Base-by-base conservation (phyloP, 176 grass and related monocot species). In the Urochloa ruziziensis region DNA sequence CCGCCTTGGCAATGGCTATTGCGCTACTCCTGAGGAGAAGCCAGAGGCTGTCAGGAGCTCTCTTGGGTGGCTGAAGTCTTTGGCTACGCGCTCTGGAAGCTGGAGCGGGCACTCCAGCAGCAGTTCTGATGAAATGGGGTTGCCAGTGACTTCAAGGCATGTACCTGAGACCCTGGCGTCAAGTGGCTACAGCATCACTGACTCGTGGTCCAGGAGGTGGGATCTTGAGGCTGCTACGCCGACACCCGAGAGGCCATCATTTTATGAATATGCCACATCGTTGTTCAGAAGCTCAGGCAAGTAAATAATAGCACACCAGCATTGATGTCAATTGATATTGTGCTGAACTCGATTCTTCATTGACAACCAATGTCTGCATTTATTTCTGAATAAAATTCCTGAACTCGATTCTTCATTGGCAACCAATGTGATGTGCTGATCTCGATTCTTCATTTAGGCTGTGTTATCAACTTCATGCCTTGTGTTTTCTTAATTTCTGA, bases 271-370 rank as follows among this genome's bases (percentile, higher is more conserved):
- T 24, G 27, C 48, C 24, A 69, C 49, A 65, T 79, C 32, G 86
- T 56, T 83, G 46, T 72, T 37, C 47, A 44, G 34, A 58, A 70
- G 12, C 83, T 65, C 71, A 85, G 82, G 78, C 44, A 89, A 81
- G 82, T 81, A 75, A 59, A 5, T 72, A 10, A 32, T 36, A 35
- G 10, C 62, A 77, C 25, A 21, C 19, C 60, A 40, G 47, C 36
- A 46, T 25, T 60, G 75, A 47, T 54, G 28, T 0, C 25, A 72
- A 62, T 4, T 14, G 23, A 27, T 1, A 36, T 10, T 56, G 80
- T 71, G 68, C 46, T 35, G 23, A 79, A 37, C 14, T 29, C 6
- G 54, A 51, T 40, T 78, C 28, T 49, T 51, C 6, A 15, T 62
- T 79, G 52, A 6, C 33, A 37, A 28, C 60, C 33, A 13, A 15